These are phyloP conservation scores for Xerocomus amazonicus DNA, from an alignment of 1,284 basidiomycete genomes.

Conservation along the genomic window DNA sequence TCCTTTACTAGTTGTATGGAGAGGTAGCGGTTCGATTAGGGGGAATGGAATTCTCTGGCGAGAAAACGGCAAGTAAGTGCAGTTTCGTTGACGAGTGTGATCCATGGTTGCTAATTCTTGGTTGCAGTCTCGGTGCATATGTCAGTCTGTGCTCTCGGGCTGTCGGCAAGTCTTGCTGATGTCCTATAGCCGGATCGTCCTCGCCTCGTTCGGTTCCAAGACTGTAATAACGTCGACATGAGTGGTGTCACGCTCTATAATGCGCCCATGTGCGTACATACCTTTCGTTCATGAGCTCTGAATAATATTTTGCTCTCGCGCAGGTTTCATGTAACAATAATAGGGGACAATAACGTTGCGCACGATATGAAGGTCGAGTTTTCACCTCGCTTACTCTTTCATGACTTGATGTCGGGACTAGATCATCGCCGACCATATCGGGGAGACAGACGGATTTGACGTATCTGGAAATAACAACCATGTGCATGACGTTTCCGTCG, in stretches of 20 bases:
- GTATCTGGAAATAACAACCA: conserved; percentile 13
- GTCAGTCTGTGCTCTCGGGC: not conserved
- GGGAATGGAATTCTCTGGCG: conserved; percentile 11
- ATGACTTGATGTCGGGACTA: not conserved
- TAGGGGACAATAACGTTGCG: conserved; percentile 7
- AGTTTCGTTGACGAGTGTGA: not conserved
- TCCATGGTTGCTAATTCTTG: conserved; percentile 1
- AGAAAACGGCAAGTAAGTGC: conserved; percentile 1
- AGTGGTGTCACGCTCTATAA: conserved; percentile 18
- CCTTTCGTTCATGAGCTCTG: not conserved
- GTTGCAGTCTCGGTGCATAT: conserved; percentile 6
- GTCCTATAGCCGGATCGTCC: conserved; percentile 3
- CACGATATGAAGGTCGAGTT: conserved; percentile 12
- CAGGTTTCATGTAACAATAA: conserved; percentile 15
- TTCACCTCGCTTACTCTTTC: not conserved
- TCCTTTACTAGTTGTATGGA: conserved; percentile 7
- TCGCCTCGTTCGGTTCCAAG: conserved; percentile 12
- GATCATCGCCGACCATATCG: conserved; percentile 19
- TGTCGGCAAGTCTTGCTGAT: conserved; percentile 3
- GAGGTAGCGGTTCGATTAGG: conserved; percentile 7
- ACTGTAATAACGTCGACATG: conserved; percentile 8
- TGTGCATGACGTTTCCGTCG: conserved; percentile 21
- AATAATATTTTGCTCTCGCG: too few relatives aligned
- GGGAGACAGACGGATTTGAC: conserved; percentile 13
- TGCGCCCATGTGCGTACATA: conserved; percentile 6